Evolutionary conservation across 495 filamentous ascomycete genomes (phyloP).

Genomic region (Rhizodiscina lignyota): DNA sequence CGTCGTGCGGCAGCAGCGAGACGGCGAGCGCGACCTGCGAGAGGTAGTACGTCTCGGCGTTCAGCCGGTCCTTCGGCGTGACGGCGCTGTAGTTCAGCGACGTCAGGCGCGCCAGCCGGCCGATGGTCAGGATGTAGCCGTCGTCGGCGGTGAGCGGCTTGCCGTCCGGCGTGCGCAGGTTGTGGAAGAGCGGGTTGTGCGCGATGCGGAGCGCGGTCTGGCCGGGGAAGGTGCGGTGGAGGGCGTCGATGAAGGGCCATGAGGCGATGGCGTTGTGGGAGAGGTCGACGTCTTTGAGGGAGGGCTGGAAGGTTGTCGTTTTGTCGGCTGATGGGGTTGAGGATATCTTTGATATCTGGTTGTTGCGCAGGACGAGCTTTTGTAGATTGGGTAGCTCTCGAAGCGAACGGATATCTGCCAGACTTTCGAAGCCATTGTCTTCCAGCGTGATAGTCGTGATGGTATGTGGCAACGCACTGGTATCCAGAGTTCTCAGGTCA

Average conservation of each 20-base stretch:
- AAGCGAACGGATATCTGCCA: slow-evolving; percentile 32
- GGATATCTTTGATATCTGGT: slow-evolving; percentile 22
- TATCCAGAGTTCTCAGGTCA: slow-evolving; percentile 18
- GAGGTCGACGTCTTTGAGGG: slow-evolving; percentile 50
- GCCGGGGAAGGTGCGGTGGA: slow-evolving; percentile 51
- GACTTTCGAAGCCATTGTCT: slow-evolving; percentile 50
- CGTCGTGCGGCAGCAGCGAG: slow-evolving; percentile 35
- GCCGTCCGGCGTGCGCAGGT: slow-evolving; percentile 13
- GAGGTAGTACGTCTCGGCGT: slow-evolving; percentile 88
- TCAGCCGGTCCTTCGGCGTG: slow-evolving; percentile 50
- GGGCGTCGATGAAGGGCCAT: slow-evolving; percentile 53
- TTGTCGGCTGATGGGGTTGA: neutral
- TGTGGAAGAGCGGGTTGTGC: slow-evolving; percentile 62
- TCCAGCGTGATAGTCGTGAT: slow-evolving; percentile 54
- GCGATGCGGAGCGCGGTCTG: slow-evolving; percentile 56
- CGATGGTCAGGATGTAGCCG: slow-evolving; percentile 72
- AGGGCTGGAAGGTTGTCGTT: slow-evolving; percentile 8
- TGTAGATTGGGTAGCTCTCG: slow-evolving; percentile 40
- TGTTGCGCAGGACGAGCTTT: slow-evolving; percentile 28
- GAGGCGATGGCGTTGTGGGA: slow-evolving; percentile 59
- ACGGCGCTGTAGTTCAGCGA: slow-evolving; percentile 64
- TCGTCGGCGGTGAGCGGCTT: slow-evolving; percentile 46
- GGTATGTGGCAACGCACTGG: slow-evolving; percentile 20
- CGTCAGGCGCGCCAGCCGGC: slow-evolving; percentile 50
- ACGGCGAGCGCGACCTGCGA: slow-evolving; percentile 61